Evolutionary conservation across 768 basidiomycete species (phyloP).

Genomic region (Tylopilus rubrobrunneus): DNA sequence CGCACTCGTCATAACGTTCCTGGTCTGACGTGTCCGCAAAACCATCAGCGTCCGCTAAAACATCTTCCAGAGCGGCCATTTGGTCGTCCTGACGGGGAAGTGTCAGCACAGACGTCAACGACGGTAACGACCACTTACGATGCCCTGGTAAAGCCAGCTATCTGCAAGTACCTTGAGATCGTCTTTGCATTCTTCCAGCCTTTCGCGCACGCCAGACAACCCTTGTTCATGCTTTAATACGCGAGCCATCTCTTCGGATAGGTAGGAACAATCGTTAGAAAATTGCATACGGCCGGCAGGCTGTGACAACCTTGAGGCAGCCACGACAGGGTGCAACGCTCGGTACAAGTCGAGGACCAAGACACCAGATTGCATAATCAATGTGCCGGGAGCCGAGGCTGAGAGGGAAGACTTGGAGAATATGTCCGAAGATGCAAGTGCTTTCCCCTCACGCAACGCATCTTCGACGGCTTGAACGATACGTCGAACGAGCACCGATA

Average conservation of each 20-base stretch:
- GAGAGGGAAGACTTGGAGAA: conserved; percentile 36
- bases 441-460: conserved; percentile 62
- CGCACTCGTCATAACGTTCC: conserved; percentile 72
- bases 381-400: conserved; percentile 41
- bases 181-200: conserved; percentile 47
- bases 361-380: conserved; percentile 58
- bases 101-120: background rate
- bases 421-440: conserved; percentile 55
- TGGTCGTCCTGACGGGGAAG: conserved; percentile 21
- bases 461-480: conserved; percentile 57
- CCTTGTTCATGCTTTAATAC: conserved; percentile 28
- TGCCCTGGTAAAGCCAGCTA: conserved; percentile 65
- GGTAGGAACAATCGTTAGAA: conserved; percentile 77
- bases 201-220: conserved; percentile 36
- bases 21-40: conserved; percentile 70
- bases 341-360: conserved; percentile 75
- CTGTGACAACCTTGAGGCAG: conserved; percentile 43
- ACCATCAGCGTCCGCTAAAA: conserved; percentile 54
- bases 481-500: conserved; percentile 53
- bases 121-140: conserved; percentile 45
- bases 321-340: conserved; percentile 70
- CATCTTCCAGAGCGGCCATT: conserved; percentile 30
- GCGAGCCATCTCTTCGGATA: conserved; percentile 46
- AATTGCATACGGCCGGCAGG: conserved; percentile 64
- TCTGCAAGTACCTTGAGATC: conserved; percentile 55